Base-by-base conservation (phyloP, 2,329 filamentous ascomycete species). In the Fusarium buxicola region DNA sequence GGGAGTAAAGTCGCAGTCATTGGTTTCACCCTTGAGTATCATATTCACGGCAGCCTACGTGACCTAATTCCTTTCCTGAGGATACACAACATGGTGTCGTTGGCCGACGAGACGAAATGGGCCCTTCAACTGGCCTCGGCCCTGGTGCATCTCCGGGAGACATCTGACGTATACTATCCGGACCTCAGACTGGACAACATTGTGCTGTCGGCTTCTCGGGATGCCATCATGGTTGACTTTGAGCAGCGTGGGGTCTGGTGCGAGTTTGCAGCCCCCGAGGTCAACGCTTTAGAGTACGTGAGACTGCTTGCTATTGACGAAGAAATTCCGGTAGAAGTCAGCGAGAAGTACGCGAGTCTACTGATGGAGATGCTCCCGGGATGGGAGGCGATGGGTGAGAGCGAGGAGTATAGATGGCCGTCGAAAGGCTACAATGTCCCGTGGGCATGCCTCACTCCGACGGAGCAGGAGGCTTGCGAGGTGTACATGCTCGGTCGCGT, bases 191-290 rank as follows among this genome's bases (percentile, higher is more conserved):
- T 87, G 5, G 85, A 88, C 71, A 87, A 88, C 63, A 77, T 88
- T 30, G 81, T 88, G 4, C 72, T 87, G 12, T 82, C 83, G 1
- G 75, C 76, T 18, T 65, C 74, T 1, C 75, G 74, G 16, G 78
- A 86, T 50, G 73, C 81, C 9, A 69, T 87, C 66, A 82, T 88
- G 79, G 79, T 88, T 5, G 86, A 88, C 60, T 86, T 88, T 66
- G 86, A 88, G 72, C 85, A 88, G 71, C 80, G 86, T 28, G 85
- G 86, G 8, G 84, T 87, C 2, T 88, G 85, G 85, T 86, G 82
- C 72, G 83, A 86, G 69, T 88, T 87, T 70, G 82, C 82, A 2
- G 79, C 86, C 1, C 86, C 86, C 0, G 86, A 88, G 68, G 81
- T 88, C 59, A 86, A 86, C 67, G 81, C 82, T 25, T 75, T 88